Base-by-base conservation (phyloP, 352 stramenopile species). In the Paralagenidium karlingii region DNA sequence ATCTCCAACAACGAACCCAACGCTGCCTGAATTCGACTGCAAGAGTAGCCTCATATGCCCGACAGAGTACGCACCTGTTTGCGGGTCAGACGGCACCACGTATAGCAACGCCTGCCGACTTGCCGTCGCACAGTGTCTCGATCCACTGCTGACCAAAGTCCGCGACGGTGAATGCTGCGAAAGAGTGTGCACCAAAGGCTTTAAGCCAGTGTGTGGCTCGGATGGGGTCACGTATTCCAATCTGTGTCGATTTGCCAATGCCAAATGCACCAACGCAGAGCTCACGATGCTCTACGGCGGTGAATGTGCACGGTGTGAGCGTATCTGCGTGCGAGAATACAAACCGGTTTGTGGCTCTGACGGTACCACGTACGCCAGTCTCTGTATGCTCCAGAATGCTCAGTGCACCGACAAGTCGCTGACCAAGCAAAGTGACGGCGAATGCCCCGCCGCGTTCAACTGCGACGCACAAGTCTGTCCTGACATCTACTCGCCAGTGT, bases 371-470 rank as follows among this genome's bases (percentile, higher is more conserved):
- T 70, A 70, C 49, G 6, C 40, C 24, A 70, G 62, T 27, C 19
- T 33, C 18, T 69, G 59, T 41, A 34, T 63, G 36, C 47, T 68
- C 16, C 22, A 42, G 4, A 54, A 53, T 38, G 55, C 51, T 6
- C 32, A 50, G 38, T 65, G 58, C 43, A 21, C 18, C 11, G 41
- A 59, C 26, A 43, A 53, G 2, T 19, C 50, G 8, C 59, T 84
- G 2, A 40, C 38, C 1, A 26, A 71, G 9, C 26, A 62, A 12
- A 63, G 76, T 24, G 51, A 73, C 2, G 70, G 70, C 11, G 59
- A 54, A 18, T 82, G 70, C 22, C 50, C n/a, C n/a, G n/a, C n/a
- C n/a, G n/a, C n/a, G n/a, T n/a, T n/a, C n/a, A n/a, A n/a, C n/a
- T n/a, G n/a, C n/a, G n/a, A n/a, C n/a, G n/a, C n/a, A n/a, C n/a